Evolutionary conservation across 768 basidiomycete species (phyloP).

Genomic region (Amyloporia xantha): DNA sequence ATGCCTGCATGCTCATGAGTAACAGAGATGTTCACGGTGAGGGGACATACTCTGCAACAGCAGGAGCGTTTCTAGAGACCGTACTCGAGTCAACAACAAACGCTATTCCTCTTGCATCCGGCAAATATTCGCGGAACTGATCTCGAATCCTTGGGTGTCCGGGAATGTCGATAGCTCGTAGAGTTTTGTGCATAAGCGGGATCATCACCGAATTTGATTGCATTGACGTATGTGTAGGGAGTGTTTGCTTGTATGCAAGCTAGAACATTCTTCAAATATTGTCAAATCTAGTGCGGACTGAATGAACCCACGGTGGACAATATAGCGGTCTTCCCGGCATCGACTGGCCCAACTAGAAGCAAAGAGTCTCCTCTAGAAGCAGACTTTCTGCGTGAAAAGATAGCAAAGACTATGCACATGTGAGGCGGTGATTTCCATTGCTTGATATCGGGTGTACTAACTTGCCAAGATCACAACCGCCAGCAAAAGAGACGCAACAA

Average conservation of each 20-base stretch:
- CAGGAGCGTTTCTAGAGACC: constrained; percentile 65
- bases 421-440: constrained; percentile 10
- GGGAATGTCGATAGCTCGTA: constrained; percentile 68
- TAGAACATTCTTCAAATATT: constrained; percentile 22
- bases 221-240: constrained; percentile 71
- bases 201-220: constrained; percentile 59
- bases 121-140: constrained; percentile 63
- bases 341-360: constrained; percentile 69
- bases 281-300: constrained; percentile 10
- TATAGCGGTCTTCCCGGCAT: constrained; percentile 79
- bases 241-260: constrained; percentile 58
- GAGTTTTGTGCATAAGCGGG: constrained; percentile 33
- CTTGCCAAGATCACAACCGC: constrained; percentile 39
- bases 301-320: constrained; percentile 52
- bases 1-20: constrained; percentile 39
- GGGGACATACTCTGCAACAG: constrained; percentile 70
- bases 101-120: constrained; percentile 55
- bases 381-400: constrained; percentile 38
- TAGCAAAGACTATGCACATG: constrained; percentile 32
- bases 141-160: constrained; percentile 79
- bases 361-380: constrained; percentile 50
- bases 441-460: constrained; percentile 21
- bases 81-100: constrained; percentile 81
- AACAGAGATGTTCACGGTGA: not conserved
- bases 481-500: constrained; percentile 35